Base-by-base conservation (phyloP, 805 yeast species). In the Nakazawaea laoshanensis region DNA sequence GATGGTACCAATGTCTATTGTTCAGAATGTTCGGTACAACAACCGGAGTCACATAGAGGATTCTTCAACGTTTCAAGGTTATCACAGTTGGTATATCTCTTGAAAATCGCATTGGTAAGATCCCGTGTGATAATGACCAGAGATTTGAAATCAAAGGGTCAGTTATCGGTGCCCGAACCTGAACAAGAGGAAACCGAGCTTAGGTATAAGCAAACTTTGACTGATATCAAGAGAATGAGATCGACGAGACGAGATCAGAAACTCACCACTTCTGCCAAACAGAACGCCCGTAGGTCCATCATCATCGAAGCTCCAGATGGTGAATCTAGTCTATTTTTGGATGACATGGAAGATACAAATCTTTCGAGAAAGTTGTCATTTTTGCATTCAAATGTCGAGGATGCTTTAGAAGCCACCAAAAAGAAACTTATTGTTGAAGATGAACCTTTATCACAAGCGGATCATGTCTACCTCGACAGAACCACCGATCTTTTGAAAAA, bases 81-180 rank as follows among this genome's bases (percentile, higher is more conserved):
- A 30, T 55, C 73, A 13, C 97, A 92, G 55, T 67, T 87, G 48
- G 64, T 78, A 13, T 85, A 76, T 50, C 58, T 92, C 29, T 60
- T 88, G 43, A 80, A 83, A 46, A 86, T 92, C 41, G 97, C 97
- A 0, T 62, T 88, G 29, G 72, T 81, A 3, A 65, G 95, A 36
- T 81, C 81, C 24, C 74, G 59, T 47, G 66, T 72, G 13, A 82
- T 77, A 1, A 75, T 80, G 73, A 41, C 43, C 18, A 53, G 53
- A 31, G 45, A 53, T 26, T 52, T 52, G n/a, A 20, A 28, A 5
- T 12, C 31, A 18, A n/a, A n/a, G n/a, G 16, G 21, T 16, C 20
- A 14, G 13, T 7, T 29, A 24, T 17, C 17, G 27, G 19, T 11
- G n/a, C 7, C n/a, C 32, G 5, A 22, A 16, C 11, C 30, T 19